phyloP scores from a whole-genome alignment of 140 eudicot genomes.

The Anethum foeniculum region DNA sequence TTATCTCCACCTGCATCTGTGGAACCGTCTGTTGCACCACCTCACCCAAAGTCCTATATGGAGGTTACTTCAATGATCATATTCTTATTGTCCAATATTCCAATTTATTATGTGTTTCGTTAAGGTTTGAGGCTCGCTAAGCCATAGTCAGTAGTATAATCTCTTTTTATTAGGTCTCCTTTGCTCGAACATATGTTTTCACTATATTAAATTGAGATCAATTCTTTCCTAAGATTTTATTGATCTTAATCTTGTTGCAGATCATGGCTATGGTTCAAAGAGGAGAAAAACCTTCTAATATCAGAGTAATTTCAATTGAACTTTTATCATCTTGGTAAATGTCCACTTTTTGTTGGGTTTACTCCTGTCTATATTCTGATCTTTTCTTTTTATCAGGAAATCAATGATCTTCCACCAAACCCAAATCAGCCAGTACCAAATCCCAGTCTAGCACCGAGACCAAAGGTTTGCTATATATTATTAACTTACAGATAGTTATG shows the following conservation, averaged over 20 bases:
- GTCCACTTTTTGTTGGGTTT: neutral
- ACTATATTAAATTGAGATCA: neutral
- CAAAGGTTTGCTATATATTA: constrained; percentile 46
- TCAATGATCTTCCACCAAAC: constrained; percentile 89
- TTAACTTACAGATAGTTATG: neutral
- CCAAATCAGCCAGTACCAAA: constrained; percentile 88
- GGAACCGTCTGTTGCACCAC: constrained; percentile 68
- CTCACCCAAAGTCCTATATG: constrained; percentile 75
- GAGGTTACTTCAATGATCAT: constrained; percentile 41
- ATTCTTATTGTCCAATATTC: neutral
- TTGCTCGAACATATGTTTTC: neutral
- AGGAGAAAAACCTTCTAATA: constrained; percentile 91
- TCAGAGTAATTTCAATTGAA: constrained; percentile 42
- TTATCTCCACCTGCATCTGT: constrained; percentile 64
- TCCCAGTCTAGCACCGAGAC: constrained; percentile 70
- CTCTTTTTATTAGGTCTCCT: neutral
- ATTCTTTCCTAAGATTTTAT: neutral
- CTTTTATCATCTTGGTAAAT: neutral
- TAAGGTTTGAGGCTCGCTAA: neutral
- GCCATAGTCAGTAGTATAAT: neutral
- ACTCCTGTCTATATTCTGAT: neutral
- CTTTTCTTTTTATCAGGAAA: constrained; percentile 46
- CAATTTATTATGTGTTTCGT: neutral
- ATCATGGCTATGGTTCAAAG: constrained; percentile 89
- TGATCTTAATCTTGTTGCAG: constrained; percentile 37